Evolutionary conservation across 345 rosid genomes (phyloP), one percentile per base, ranked within the genome.

Genomic region (Salix viminalis): DNA sequence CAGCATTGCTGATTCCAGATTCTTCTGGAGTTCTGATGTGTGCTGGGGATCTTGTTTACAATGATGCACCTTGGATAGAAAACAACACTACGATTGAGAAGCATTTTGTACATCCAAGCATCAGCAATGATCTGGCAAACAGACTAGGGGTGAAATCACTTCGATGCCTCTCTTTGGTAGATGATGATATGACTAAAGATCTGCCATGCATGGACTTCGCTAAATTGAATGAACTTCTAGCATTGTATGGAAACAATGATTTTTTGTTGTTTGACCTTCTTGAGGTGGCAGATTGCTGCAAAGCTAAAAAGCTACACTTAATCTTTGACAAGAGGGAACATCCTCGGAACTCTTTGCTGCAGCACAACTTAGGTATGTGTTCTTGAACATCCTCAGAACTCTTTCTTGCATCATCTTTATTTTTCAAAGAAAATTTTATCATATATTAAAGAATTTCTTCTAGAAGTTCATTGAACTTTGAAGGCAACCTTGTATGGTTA

Each of bases 21-120:
- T 84, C 92, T 44, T 83, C 81, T 76, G 97, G 97, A 77, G 64
- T 85, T 83, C 83, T 94, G 82, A 83, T 81, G 79, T 79, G 78
- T 64, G 88, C 87, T 30, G 84, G 85, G 70, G 90, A 94, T 81
- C 92, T 94, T 77, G 85, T 94, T 21, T 91, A 89, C 84, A 92
- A 94, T 82, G 98, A 94, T 83, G 98, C 98, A 74, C 98, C 97
- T n/a, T 94, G 98, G 98, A 94, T 94, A 70, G 97, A 94, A 83
- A 85, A 79, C 73, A 82, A 77, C 85, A 79, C 86, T 41, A 83
- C 91, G 69, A 69, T 79, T 75, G 96, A 87, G 82, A 94, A 91
- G 77, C 86, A 83, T 77, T 90, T 94, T 88, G 84, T 94, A 68
- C 98, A 94, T 86, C 89, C 91, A 50, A 83, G 90, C 84, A 86